These are phyloP conservation scores for Pisolithus albus DNA, from an alignment of 768 basidiomycete species.

Conservation along the genomic window DNA sequence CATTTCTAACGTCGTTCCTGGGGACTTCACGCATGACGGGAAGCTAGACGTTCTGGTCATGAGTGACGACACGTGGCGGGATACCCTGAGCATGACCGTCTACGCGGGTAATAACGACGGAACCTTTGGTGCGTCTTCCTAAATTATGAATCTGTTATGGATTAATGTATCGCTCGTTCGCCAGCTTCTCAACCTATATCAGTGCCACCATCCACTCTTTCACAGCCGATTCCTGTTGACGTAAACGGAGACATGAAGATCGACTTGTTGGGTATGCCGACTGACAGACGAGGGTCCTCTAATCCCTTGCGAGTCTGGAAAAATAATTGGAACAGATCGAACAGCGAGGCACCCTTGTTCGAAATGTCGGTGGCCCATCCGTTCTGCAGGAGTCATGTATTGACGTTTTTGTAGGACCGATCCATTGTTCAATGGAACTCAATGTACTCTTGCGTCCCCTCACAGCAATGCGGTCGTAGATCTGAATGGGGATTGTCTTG, in stretches of 20 bases:
- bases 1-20: conserved; percentile 81
- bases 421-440: conserved; percentile 52
- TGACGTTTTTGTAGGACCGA: conserved; percentile 37
- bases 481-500: conserved; percentile 91
- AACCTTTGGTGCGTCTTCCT: conserved; percentile 52
- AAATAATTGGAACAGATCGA: conserved; percentile 68
- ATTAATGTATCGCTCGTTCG: background rate
- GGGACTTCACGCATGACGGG: conserved; percentile 91
- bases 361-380: conserved; percentile 45
- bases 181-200: conserved; percentile 34
- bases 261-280: conserved; percentile 69
- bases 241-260: conserved; percentile 84
- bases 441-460: conserved; percentile 77
- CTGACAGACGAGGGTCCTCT: conserved; percentile 27
- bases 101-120: conserved; percentile 59
- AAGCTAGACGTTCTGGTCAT: conserved; percentile 87
- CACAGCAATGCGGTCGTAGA: conserved; percentile 95
- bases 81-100: conserved; percentile 57
- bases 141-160: background rate
- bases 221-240: conserved; percentile 86
- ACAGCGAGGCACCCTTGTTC: conserved; percentile 49
- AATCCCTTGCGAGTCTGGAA: conserved; percentile 63
- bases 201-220: conserved; percentile 55
- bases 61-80: conserved; percentile 47
- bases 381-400: background rate